Evolutionary conservation across 1,284 basidiomycete genomes (phyloP), one percentile per base, ranked within the genome.

Genomic region (Gomphus bonarii): DNA sequence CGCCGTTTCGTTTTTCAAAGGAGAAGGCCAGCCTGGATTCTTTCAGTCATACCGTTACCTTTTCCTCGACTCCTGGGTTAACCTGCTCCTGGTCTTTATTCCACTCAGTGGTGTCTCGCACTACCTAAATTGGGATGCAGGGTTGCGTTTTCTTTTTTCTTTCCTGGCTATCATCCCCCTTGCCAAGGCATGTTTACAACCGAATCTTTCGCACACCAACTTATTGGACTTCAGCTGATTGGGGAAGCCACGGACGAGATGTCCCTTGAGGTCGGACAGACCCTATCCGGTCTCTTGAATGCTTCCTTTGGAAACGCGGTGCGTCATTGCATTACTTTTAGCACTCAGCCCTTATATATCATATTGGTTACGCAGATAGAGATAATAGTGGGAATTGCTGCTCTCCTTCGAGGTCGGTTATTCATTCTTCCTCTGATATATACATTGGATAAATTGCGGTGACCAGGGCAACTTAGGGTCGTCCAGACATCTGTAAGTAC

Each of bases 91-190:
- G 53, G 64, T 93, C 53, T 86, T 85, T 61, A 78, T 91, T 9
- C 89, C 90, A 43, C 70, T 95, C 62, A 80, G 81, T 60, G 71
- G 84, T 49, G 58, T 84, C 20, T 75, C 88, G 38, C 80, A 88
- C 67, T 70, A 76, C 61, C 64, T 79, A 16, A 64, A 82, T 62
- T 90, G 87, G 88, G 86, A 90, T 71, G 86, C 88, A n/a, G 84
- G 80, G 9, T 75, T 87, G 44, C 81, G 88, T n/a, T 95, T 95
- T 66, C 71, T 72, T 6, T 87, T 90, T 66, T 89, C 86, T 60
- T 95, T 95, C 69, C 66, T 92, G 42, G 88, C 91, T 7, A 93
- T 95, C 63, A 77, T 95, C 55, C 91, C 91, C n/a, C 76, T 95
- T 36, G 88, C 88, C 43, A 85, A 87, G 72, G 88, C 85, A 62